Evolutionary conservation across 2,329 filamentous ascomycete genomes (phyloP), one percentile per base, ranked within the genome.

Genomic region (Aspergillus alliaceus): DNA sequence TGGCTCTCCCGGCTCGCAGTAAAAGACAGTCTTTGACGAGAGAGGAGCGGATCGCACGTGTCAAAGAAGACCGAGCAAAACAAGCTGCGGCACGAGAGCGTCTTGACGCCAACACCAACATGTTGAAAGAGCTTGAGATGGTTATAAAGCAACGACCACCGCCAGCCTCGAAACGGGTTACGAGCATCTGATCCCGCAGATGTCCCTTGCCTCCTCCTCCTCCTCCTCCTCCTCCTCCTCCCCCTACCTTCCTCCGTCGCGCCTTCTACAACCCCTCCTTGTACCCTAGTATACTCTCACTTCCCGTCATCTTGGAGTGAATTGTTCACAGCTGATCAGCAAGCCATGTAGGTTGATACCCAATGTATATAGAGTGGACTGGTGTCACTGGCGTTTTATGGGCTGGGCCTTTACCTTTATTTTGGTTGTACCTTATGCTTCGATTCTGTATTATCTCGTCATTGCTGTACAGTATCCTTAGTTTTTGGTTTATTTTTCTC

Each of bases 41-140:
- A 67, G 93, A 96, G 68, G 92, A 99, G 76, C 86, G 95, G 42
- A 89, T 98, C 66, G 82, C 83, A 42, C 93, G 90, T 74, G 92
- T 97, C 80, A 89, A 90, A 66, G 93, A 96, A 70, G 93, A 98
- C 44, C 84, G 93, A 56, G 87, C 86, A 53, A 85, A 85, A 61
- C 90, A 90, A 69, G 88, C 89, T 20, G 81, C 86, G 39, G 79
- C 87, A 39, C 85, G 87, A 54, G 90, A 93, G 65, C 89, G 89
- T 69, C 80, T 86, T 44, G 91, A 97, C 60, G 89, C 91, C 11
- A 96, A 87, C 61, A 90, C 87, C 42, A 91, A 89, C 65, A 96
- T 99, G 91, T 83, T 99, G 61, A 87, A 89, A 61, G 95, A 99
- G 76, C 81, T 99, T 57, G 91, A 97, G 78, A 93, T 90, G 60